Base-by-base conservation (phyloP, 768 basidiomycete species). In the Scleroderma citrinum region DNA sequence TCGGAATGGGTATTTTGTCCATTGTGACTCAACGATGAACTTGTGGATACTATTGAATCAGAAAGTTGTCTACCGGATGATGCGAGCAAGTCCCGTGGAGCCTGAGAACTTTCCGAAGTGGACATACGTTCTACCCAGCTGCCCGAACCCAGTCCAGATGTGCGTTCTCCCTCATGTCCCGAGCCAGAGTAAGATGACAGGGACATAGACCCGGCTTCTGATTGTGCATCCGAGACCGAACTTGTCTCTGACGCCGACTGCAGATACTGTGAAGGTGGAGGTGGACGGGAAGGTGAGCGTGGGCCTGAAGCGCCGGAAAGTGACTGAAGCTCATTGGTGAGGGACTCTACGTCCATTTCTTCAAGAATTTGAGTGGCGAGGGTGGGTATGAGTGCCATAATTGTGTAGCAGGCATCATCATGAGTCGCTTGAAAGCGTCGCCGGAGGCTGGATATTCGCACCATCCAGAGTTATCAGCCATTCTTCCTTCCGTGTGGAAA, bases 381-480 rank as follows among this genome's bases (percentile, higher is more conserved):
- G 1, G 83, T 82, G 2, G 84, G 82, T 16, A 89, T 65, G 35
- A 85, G 73, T 0, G 85, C 81, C 61, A 86, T 79, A 42, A 85
- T 71, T 1, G 86, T 91, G 60, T 81, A 94, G 7, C 84, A 80
- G 20, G 80, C 74, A 59, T 92, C 85, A 50, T 88, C 81, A 55
- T 87, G 83, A 21, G 83, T 89, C 53, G 87, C 81, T 30, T 76
- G 72, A 63, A 91, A 94, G 31, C 92, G 74, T 40, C 81, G 72
- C 45, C 80, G 76, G 23, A 93, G 68, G 56, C 90, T 92, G 46
- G 26, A 48, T 17, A 50, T 37, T 44, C 44, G 37, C 26, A n/a
- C 36, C 21, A 34, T 13, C 40, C 40, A 21, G 24, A 41, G 12
- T 16, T 13, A 21, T 41, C 40, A 23, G 40, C 23, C 14, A 23